These are phyloP conservation scores for Aspergillus ochraceus DNA, from an alignment of 2,329 filamentous ascomycete species.

Conservation along the genomic window DNA sequence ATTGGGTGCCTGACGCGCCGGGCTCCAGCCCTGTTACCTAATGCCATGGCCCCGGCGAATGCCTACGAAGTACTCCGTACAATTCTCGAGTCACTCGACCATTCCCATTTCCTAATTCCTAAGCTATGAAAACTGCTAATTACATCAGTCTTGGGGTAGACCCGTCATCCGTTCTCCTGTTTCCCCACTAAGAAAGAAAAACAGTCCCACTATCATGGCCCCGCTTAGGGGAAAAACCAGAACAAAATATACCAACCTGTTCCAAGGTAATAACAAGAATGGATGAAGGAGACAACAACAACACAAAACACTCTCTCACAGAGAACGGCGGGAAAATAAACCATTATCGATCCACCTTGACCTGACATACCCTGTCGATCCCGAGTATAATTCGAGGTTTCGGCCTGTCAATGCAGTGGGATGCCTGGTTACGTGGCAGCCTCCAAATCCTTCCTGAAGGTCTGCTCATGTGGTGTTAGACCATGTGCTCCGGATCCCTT, in stretches of 20 bases:
- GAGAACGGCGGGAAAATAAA: background rate
- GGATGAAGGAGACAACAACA: background rate
- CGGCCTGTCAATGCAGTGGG: background rate
- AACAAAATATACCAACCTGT: background rate
- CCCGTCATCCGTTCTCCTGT: too few species aligned
- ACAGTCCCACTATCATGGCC: background rate
- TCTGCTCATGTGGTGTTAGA: background rate
- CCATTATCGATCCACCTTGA: background rate
- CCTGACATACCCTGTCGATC: background rate
- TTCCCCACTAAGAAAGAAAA: background rate
- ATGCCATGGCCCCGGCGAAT: background rate
- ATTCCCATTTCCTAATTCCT: background rate
- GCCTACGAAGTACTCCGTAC: too few species aligned
- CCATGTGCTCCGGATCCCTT: conserved; percentile 5
- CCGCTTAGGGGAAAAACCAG: background rate
- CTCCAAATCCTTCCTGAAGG: background rate
- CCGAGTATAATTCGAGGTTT: background rate
- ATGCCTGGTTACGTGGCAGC: background rate
- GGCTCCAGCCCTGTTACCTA: background rate
- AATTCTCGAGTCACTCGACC: background rate
- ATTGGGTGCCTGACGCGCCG: background rate
- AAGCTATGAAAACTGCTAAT: background rate
- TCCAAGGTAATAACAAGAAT: background rate
- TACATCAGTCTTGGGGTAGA: background rate
- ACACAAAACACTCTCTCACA: background rate